Evolutionary conservation across 176 grass and related monocot genomes (phyloP).

Genomic region (Triticum dicoccoides): DNA sequence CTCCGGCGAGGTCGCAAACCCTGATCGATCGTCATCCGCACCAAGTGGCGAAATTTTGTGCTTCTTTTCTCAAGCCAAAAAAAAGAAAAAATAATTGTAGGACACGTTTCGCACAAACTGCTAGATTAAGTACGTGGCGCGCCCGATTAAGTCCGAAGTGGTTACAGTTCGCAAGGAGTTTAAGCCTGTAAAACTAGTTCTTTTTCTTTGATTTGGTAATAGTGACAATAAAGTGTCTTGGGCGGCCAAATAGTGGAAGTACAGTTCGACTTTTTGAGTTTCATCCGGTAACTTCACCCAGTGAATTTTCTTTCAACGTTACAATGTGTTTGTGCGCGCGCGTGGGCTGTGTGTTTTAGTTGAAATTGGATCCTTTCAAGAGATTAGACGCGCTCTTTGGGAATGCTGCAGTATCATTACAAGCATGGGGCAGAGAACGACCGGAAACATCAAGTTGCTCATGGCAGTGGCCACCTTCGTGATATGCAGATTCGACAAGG

Average conservation of each 20-base stretch:
- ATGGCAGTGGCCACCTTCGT: too few species aligned
- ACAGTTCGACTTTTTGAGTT: neutral
- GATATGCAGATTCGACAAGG: too few species aligned
- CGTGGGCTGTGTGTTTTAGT: too few species aligned
- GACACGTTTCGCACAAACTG: neutral
- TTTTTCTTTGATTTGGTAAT: constrained; percentile 26
- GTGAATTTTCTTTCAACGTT: neutral
- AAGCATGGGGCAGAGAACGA: too few species aligned
- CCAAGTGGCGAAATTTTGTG: constrained; percentile 16
- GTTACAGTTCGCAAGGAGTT: neutral
- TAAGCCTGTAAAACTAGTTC: constrained; percentile 33
- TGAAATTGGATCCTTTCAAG: too few species aligned
- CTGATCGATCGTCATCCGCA: neutral
- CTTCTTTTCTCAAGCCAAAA: neutral
- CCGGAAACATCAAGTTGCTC: too few species aligned
- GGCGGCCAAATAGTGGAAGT: neutral
- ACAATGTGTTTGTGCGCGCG: too few species aligned
- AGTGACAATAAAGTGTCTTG: constrained; percentile 22
- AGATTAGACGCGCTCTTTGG: too few species aligned
- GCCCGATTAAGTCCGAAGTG: neutral
- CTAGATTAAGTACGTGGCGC: neutral
- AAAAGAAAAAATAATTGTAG: neutral
- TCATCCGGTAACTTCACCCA: neutral
- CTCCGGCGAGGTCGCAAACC: neutral
- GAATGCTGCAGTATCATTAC: too few species aligned